These are phyloP conservation scores for Tuctoria greenei DNA, from an alignment of 176 grass and related monocot species.

Conservation along the genomic window DNA sequence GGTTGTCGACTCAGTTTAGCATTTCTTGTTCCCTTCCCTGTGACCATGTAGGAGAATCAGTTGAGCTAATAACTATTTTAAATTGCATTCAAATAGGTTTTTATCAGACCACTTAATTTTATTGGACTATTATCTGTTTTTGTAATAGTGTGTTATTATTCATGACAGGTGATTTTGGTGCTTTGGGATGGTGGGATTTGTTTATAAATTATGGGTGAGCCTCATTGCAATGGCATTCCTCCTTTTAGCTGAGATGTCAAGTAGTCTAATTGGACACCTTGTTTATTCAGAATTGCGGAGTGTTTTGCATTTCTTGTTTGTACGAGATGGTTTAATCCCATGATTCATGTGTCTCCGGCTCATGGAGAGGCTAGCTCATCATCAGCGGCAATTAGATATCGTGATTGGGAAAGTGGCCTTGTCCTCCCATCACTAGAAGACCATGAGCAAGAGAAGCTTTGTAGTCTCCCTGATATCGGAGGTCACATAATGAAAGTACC, in stretches of 20 bases:
- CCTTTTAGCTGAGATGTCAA: conserved; percentile 9
- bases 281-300: conserved; percentile 76
- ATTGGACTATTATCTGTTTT: neutral
- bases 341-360: conserved; percentile 73
- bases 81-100: neutral
- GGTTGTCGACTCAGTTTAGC: neutral
- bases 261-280: conserved; percentile 36
- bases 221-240: conserved; percentile 25
- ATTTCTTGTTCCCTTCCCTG: neutral
- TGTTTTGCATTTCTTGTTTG: conserved; percentile 96
- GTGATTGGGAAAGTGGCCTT: conserved; percentile 83
- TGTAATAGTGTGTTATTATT: conserved; percentile 31
- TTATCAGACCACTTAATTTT: conserved; percentile 1
- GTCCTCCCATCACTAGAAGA: conserved; percentile 79
- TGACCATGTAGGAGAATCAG: neutral
- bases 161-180: conserved; percentile 76
- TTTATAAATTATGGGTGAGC: conserved; percentile 96
- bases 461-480: conserved; percentile 83
- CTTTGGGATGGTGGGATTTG: conserved; percentile 90
- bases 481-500: conserved; percentile 98
- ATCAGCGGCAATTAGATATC: conserved; percentile 69
- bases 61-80: neutral
- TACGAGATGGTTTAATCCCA: conserved; percentile 95
- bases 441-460: conserved; percentile 67
- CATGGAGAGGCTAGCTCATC: conserved; percentile 79